Evolutionary conservation across 2,329 filamentous ascomycete species (phyloP), one percentile per base, ranked within the genome.

Genomic region (Aspergillus intermedius): DNA sequence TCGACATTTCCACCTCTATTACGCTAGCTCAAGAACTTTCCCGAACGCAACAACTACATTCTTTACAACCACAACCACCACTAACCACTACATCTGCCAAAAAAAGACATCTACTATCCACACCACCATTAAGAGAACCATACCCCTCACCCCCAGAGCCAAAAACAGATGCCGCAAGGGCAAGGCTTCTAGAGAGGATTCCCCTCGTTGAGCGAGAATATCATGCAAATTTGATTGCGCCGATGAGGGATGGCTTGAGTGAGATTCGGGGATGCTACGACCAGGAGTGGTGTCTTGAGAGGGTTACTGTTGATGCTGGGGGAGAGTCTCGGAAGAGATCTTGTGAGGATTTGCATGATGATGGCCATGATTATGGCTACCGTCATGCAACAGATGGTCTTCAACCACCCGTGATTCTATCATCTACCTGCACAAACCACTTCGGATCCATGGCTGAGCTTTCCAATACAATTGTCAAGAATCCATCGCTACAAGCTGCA

Each of bases 1-100:
- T 84, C 25, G 81, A 84, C 57, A 76, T 82, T 8, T 81, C 82
- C 2, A 61, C 60, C 4, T 83, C 81, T 1, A 81, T 84, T 48
- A 69, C 73, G 15, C 57, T 69, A 5, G 79, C 77, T 5, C 81
- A 84, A 62, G 67, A 65, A 17, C 61, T 63, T 40, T 51, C 51
- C 2, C 19, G 19, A 22, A 22, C 23, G 17, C 44, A 53, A 37
- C 47, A 44, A 17, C 37, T n/a, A 28, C 45, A 44, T 30, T 12
- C 17, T 32, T n/a, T 32, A 28, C 34, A 42, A 21, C 23, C 34
- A 17, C 30, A 17, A 37, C 34, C n/a, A 19, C 13, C n/a, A 10
- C 7, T 7, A 37, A 37, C 13, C 4, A 10, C 2, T 12, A 41
- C n/a, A 28, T 23, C 37, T 25, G 39, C 40, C 48, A 32, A 43